Conservation (phyloP, 192 early-diverging fungal genomes). For the Backusella morwellensis region DNA sequence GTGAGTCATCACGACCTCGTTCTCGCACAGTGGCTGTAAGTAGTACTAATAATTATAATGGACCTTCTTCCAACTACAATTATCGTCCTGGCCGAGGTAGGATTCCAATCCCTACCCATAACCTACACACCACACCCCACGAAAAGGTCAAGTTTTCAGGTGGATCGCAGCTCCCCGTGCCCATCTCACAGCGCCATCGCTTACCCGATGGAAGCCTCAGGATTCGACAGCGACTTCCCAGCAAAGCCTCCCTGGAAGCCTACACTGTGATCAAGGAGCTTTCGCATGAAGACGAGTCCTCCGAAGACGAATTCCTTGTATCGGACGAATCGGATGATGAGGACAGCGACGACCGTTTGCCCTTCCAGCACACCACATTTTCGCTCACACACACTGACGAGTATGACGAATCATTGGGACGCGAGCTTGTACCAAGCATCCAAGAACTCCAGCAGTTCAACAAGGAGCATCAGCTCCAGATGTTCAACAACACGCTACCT, state of each 20-base stretch:
- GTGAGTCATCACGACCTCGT: not conserved
- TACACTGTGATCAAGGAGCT: slow-evolving; percentile 50
- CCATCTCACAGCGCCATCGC: not conserved
- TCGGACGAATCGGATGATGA: slow-evolving; percentile 28
- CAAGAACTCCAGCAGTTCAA: slow-evolving; percentile 16
- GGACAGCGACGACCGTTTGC: not conserved
- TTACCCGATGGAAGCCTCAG: slow-evolving; percentile 1
- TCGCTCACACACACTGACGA: slow-evolving; percentile 54
- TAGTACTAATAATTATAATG: not conserved
- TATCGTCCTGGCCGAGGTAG: not conserved
- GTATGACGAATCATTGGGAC: slow-evolving; percentile 44
- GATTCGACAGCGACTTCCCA: slow-evolving; percentile 30
- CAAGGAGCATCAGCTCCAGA: slow-evolving; percentile 16
- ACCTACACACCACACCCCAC: not conserved
- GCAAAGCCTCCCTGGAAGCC: slow-evolving; percentile 48
- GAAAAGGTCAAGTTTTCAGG: not conserved
- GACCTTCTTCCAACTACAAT: not conserved
- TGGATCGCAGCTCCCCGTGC: slow-evolving; percentile 1
- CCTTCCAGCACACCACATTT: slow-evolving; percentile 36
- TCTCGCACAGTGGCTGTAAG: not conserved
- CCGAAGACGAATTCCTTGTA: slow-evolving; percentile 50
- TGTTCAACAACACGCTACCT: slow-evolving; percentile 11
- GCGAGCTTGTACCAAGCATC: slow-evolving; percentile 13
- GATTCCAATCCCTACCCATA: not conserved
- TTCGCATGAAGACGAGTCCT: slow-evolving; percentile 39